Percentiles rank a stretch among this genome's conserved stretches.
Evolutionary conservation across 768 basidiomycete species (phyloP).

Genomic region (Tricholomella constricta): DNA sequence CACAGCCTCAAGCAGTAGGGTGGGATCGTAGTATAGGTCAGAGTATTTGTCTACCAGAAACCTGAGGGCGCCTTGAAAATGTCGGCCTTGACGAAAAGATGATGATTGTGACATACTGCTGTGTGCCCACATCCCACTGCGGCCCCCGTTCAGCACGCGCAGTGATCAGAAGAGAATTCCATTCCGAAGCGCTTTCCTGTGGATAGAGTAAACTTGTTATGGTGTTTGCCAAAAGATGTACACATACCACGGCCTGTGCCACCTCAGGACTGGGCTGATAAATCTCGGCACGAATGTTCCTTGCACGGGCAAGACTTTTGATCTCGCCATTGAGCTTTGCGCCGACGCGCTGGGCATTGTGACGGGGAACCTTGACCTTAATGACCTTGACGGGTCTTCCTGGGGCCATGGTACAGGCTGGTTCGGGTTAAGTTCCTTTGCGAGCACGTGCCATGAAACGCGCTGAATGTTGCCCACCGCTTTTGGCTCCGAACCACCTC

Average conservation of each 20-base stretch:
- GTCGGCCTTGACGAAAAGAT: background rate
- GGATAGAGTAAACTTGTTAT: background rate
- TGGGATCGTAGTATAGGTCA: constrained; percentile 73
- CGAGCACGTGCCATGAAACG: constrained; percentile 15
- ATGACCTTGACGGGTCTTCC: constrained; percentile 57
- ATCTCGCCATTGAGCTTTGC: constrained; percentile 63
- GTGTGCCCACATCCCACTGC: constrained; percentile 87
- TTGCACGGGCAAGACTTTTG: constrained; percentile 50
- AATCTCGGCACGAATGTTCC: constrained; percentile 54
- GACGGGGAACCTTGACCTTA: constrained; percentile 69
- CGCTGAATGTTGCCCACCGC: constrained; percentile 4
- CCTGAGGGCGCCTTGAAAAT: constrained; percentile 34
- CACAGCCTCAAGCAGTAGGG: constrained; percentile 54
- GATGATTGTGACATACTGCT: constrained; percentile 63
- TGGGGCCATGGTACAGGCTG: constrained; percentile 57
- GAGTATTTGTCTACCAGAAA: constrained; percentile 78
- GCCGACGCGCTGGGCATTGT: constrained; percentile 73
- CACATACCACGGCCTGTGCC: constrained; percentile 66
- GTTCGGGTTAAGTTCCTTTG: background rate
- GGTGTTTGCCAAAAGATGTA: background rate
- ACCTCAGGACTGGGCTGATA: constrained; percentile 67
- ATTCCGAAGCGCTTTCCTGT: constrained; percentile 79
- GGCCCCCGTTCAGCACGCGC: constrained; percentile 83
- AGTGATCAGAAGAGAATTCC: constrained; percentile 79
- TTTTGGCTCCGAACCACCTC: background rate